phyloP scores from a whole-genome alignment of 2,329 filamentous ascomycete species.

The Phaeosphaeriaceae sp. region DNA sequence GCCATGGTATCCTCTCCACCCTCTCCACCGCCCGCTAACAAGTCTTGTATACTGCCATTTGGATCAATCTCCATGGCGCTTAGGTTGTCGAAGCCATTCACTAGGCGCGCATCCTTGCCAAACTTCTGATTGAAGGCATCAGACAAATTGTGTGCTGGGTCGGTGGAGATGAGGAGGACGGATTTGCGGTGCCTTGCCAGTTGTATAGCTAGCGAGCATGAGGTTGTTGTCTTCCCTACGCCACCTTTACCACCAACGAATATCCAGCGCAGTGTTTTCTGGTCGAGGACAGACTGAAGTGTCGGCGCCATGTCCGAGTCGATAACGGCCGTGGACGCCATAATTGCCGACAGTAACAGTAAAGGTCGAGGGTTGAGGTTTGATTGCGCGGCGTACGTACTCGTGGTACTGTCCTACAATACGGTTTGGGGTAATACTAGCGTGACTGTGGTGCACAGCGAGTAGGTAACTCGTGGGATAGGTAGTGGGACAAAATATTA shows the following conservation, averaged over 20 bases:
- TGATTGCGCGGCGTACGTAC: too few species aligned
- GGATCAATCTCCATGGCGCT: conserved; percentile 99
- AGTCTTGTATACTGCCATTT: conserved; percentile 95
- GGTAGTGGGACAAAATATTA: conserved; percentile 10
- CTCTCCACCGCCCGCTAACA: conserved; percentile 80
- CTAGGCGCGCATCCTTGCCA: conserved; percentile 92
- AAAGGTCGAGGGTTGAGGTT: neutral
- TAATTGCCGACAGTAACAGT: conserved; percentile 22
- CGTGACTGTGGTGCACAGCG: too few species aligned
- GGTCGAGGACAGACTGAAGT: conserved; percentile 92
- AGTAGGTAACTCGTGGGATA: neutral
- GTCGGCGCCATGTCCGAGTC: conserved; percentile 85
- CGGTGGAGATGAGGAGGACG: conserved; percentile 96
- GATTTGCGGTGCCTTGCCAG: conserved; percentile 93
- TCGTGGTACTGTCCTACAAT: too few species aligned
- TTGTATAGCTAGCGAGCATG: conserved; percentile 97
- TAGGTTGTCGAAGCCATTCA: conserved; percentile 91
- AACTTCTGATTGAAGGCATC: conserved; percentile 99
- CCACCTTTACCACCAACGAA: conserved; percentile 98
- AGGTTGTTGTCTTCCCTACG: conserved; percentile 99
- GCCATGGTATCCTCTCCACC: conserved; percentile 72
- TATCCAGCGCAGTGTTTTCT: conserved; percentile 96
- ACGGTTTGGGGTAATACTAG: too few species aligned
- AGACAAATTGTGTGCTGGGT: conserved; percentile 96
- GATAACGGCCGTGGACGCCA: conserved; percentile 46